phyloP scores from a whole-genome alignment of 148 eudicot genomes.

The Drosera capensis region DNA sequence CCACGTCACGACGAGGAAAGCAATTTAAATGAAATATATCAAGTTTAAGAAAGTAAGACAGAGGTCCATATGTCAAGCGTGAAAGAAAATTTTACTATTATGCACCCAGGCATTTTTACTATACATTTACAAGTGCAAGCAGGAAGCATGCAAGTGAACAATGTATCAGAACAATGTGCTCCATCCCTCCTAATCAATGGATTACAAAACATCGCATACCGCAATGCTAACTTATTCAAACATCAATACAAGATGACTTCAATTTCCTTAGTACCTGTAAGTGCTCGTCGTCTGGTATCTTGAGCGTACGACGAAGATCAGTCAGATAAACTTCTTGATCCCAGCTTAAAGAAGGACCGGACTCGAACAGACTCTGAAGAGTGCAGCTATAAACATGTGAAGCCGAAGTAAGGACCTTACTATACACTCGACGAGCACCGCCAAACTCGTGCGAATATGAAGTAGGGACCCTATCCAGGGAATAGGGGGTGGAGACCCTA shows the following conservation, averaged over 20 bases:
- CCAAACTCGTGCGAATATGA: too few relatives aligned
- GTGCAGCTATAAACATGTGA: slow-evolving; percentile 34
- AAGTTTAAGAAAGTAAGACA: too few relatives aligned
- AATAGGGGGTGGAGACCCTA: too few relatives aligned
- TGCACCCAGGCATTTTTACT: too few relatives aligned
- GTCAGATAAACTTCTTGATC: slow-evolving; percentile 33
- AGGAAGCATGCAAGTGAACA: too few relatives aligned
- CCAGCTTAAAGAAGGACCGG: slow-evolving; percentile 45
- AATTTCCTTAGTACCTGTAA: slow-evolving; percentile 25
- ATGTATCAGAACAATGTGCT: background rate
- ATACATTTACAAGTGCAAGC: background rate
- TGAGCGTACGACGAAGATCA: slow-evolving; percentile 27
- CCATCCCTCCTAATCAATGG: background rate
- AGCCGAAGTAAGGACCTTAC: background rate
- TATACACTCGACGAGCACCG: background rate
- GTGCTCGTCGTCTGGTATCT: slow-evolving; percentile 34
- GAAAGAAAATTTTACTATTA: too few relatives aligned
- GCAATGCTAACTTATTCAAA: background rate
- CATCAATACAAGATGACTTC: slow-evolving; percentile 19
- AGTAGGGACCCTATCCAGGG: too few relatives aligned
- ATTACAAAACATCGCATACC: background rate
- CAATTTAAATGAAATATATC: too few relatives aligned
- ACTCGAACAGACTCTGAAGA: slow-evolving; percentile 27
- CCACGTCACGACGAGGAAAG: too few relatives aligned
- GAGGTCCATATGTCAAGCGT: too few relatives aligned